Evolutionary conservation across 2,329 filamentous ascomycete genomes (phyloP), one percentile per base, ranked within the genome.

Genomic region (Aspergillus awamori): DNA sequence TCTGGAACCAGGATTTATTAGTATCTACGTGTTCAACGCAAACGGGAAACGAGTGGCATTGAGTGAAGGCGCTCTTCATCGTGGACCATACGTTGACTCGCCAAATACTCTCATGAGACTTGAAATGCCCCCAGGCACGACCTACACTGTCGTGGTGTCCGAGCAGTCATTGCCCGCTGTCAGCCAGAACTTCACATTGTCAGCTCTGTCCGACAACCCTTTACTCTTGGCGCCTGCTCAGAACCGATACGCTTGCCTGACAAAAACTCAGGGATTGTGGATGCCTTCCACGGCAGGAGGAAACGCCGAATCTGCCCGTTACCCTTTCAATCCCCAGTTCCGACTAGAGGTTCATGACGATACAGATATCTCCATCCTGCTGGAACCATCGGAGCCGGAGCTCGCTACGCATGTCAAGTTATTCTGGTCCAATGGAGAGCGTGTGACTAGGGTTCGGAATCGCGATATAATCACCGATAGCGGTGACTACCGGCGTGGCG

Each of bases 71-170:
- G 85, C 88, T 24, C 75, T 91, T 0, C 87, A 91, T 68, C 87
- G 89, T 38, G 90, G 90, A 0, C 91, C 92, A n/a, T 97, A 92
- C 64, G 92, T 98, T 36, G 94, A 97, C 76, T 96, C 93, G 2
- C 93, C 93, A 1, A 96, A 98, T 74, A 96, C 91, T 0, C 85
- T 99, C 7, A 86, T 96, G 48, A 88, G 90, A 60, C 84, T 96
- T 63, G 85, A 91, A 28, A 82, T 83, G 60, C 76, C 82, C n/a
- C 73, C 82, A 1, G 74, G 78, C 15, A 77, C 79, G 10, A 78
- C 77, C 0, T 86, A 86, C 68, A 88, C 86, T 0, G 80, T 91
- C 5, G 91, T 93, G 7, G 82, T 93, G 28, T 89, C 92, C 15
- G 90, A 96, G 69, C 89, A 96, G 69, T 88, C 89, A 39, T 83